phyloP scores from a whole-genome alignment of 768 basidiomycete genomes.

The Agaricus sinodeliciosus region DNA sequence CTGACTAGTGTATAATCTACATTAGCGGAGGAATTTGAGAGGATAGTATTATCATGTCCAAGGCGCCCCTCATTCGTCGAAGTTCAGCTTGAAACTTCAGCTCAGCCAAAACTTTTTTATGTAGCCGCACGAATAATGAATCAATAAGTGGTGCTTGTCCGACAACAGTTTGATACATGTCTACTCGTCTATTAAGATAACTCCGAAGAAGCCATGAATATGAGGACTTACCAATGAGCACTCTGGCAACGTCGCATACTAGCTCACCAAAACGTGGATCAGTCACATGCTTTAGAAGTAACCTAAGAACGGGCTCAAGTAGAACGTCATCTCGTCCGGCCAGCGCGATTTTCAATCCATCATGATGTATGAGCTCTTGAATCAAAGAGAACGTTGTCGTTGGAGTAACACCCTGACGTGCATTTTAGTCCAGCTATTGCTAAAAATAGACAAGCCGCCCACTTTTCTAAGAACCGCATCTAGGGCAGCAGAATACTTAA shows the following conservation, averaged over 20 bases:
- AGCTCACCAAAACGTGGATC: slow-evolving; percentile 93
- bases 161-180: slow-evolving; percentile 88
- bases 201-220: background rate
- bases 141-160: slow-evolving; percentile 94
- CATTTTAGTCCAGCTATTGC: slow-evolving; percentile 2
- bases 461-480: slow-evolving; percentile 89
- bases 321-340: slow-evolving; percentile 90
- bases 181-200: slow-evolving; percentile 30
- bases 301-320: slow-evolving; percentile 83
- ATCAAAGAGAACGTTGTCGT: slow-evolving; percentile 85
- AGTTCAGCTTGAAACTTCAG: slow-evolving; percentile 86
- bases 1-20: background rate
- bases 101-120: slow-evolving; percentile 81
- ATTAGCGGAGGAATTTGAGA: slow-evolving; percentile 20
- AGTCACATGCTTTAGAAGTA: slow-evolving; percentile 77
- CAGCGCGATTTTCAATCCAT: slow-evolving; percentile 81
- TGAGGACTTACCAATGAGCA: slow-evolving; percentile 71
- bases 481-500: slow-evolving; percentile 92
- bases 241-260: slow-evolving; percentile 70
- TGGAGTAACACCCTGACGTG: slow-evolving; percentile 70
- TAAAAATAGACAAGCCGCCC: slow-evolving; percentile 10
- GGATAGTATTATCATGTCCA: slow-evolving; percentile 84
- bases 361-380: slow-evolving; percentile 87
- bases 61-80: slow-evolving; percentile 72
- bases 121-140: slow-evolving; percentile 71